phyloP scores from a whole-genome alignment of 75 land plant genomes.

The Sequoiadendron giganteum region DNA sequence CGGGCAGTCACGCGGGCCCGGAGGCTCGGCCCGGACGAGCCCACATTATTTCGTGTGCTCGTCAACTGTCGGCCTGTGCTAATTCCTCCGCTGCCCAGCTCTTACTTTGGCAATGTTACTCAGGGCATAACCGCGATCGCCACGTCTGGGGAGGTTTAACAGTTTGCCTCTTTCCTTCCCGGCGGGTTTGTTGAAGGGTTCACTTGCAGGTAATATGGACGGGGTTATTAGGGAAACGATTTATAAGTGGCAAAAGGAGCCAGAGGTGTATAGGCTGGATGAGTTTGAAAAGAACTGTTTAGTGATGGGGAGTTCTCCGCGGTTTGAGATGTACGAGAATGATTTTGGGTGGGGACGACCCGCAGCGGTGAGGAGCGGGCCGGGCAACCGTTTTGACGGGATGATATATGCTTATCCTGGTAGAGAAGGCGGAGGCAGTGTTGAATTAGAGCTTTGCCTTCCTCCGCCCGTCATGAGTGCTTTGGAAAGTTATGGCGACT shows the following conservation, averaged over 20 bases:
- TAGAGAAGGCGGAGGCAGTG: conserved; percentile 38
- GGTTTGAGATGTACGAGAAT: conserved; percentile 49
- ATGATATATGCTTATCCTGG: conserved; percentile 46
- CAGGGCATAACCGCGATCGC: no score
- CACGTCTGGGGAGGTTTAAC: background rate
- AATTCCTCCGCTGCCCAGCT: no score
- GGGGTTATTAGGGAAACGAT: background rate
- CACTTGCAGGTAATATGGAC: background rate
- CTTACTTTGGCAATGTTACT: no score
- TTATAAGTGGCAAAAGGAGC: no score
- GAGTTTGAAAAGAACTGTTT: background rate
- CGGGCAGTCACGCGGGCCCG: no score
- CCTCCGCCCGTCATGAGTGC: conserved; percentile 24
- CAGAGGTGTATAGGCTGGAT: background rate
- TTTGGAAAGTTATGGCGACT: conserved; percentile 33
- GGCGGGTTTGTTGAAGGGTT: conserved; percentile 16
- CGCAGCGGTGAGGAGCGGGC: conserved; percentile 37
- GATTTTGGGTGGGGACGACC: conserved; percentile 65
- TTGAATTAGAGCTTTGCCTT: conserved; percentile 46
- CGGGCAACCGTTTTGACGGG: conserved; percentile 36
- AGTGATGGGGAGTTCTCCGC: conserved; percentile 56
- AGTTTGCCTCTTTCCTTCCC: conserved; percentile 7
- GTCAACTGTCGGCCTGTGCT: no score
- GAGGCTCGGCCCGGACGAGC: no score
- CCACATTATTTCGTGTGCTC: no score